These are phyloP conservation scores for Boletellus deceptivus DNA, from an alignment of 1,284 basidiomycete species.

Conservation along the genomic window DNA sequence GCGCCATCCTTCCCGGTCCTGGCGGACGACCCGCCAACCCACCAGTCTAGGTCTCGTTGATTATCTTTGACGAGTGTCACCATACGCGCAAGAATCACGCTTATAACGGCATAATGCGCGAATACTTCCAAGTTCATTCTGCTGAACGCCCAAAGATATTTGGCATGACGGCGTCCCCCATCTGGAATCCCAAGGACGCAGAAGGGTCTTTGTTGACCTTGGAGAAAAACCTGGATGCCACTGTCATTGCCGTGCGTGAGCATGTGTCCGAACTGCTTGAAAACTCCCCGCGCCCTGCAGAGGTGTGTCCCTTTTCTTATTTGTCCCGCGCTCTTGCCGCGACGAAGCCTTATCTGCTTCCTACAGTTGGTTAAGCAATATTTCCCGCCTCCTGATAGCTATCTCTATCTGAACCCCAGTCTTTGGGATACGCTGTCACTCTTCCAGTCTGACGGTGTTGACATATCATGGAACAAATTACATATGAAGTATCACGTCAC, in stretches of 20 bases:
- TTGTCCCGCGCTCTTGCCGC: neutral
- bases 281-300: constrained; percentile 62
- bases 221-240: constrained; percentile 69
- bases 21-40: neutral
- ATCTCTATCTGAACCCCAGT: constrained; percentile 53
- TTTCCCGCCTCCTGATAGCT: constrained; percentile 45
- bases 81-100: constrained; percentile 78
- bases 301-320: constrained; percentile 42
- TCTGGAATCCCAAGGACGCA: constrained; percentile 72
- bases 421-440: constrained; percentile 55
- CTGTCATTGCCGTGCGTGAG: constrained; percentile 68
- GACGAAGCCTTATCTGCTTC: constrained; percentile 1
- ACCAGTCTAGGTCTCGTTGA: constrained; percentile 57
- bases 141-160: constrained; percentile 72
- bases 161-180: constrained; percentile 85
- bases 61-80: constrained; percentile 84
- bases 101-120: constrained; percentile 77
- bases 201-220: constrained; percentile 57
- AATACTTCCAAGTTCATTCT: constrained; percentile 58
- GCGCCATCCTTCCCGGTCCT: constrained; percentile 4
- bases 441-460: constrained; percentile 41
- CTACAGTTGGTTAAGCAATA: constrained; percentile 58
- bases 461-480: constrained; percentile 55
- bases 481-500: constrained; percentile 60
- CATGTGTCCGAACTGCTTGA: constrained; percentile 61